Percentiles rank a stretch among this genome's conserved stretches.
These are phyloP conservation scores for Scedosporium boydii DNA, from an alignment of 2,329 filamentous ascomycete genomes.

Conservation along the genomic window DNA sequence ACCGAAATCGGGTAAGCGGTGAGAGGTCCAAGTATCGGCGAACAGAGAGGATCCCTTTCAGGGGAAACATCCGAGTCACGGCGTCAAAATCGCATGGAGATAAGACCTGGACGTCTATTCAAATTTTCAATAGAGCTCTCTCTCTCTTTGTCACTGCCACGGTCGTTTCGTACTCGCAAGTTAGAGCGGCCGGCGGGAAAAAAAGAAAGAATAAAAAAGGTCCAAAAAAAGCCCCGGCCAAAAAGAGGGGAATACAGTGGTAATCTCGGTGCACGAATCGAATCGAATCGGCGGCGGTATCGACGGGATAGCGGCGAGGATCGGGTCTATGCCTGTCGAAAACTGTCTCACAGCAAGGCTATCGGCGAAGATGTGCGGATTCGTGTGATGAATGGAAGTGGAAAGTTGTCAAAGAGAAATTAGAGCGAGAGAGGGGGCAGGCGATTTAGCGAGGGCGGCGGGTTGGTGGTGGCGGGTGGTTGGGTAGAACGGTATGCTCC, in stretches of 20 bases:
- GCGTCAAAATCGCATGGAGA: background rate
- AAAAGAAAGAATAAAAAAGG: background rate
- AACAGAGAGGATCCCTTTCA: background rate
- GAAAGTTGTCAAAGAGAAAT: background rate
- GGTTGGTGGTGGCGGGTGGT: background rate
- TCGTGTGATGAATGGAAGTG: background rate
- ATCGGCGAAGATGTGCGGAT: background rate
- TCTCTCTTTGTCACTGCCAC: background rate
- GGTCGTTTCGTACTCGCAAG: background rate
- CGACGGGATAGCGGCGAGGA: background rate
- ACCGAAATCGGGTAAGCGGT: conserved; percentile 2
- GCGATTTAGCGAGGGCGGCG: background rate
- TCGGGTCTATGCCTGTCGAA: background rate
- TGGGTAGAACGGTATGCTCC: background rate
- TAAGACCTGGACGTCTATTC: background rate
- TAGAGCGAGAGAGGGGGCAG: background rate
- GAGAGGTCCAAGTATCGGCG: conserved; percentile 4
- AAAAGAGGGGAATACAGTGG: background rate
- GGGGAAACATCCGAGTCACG: conserved; percentile 6
- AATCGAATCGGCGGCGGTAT: background rate
- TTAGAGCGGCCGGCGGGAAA: background rate
- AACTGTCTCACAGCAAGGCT: background rate
- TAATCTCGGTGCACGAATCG: background rate
- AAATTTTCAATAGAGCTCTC: background rate
- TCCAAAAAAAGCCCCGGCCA: too few species aligned